Evolutionary conservation across 1,284 basidiomycete species (phyloP).

Genomic region (Pseudozyma sp.): DNA sequence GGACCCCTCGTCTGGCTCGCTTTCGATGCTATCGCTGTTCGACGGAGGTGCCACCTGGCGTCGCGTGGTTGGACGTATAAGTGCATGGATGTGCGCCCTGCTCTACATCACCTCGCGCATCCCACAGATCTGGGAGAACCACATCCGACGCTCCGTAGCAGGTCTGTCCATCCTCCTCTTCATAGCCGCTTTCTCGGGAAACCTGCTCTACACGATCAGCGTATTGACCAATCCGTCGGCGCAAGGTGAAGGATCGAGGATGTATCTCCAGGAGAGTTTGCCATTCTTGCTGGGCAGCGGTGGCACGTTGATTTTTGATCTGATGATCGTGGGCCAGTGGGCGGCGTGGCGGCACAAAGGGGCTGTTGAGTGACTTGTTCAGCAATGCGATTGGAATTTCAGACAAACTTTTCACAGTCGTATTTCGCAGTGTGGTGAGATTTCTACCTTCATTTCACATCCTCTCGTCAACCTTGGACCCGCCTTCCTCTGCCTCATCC

Average conservation of each 20-base stretch:
- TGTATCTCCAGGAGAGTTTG: conserved; percentile 60
- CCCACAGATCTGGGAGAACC: conserved; percentile 68
- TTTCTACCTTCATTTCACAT: too few species aligned
- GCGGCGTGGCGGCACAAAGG: conserved; percentile 48
- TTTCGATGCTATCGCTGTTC: background rate
- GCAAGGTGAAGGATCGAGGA: conserved; percentile 18
- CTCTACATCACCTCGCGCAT: conserved; percentile 68
- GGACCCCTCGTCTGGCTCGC: background rate
- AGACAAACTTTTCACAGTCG: too few species aligned
- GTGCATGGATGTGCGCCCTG: conserved; percentile 64
- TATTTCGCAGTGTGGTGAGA: too few species aligned
- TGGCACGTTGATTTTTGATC: conserved; percentile 66
- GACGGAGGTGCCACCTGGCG: conserved; percentile 19
- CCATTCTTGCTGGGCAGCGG: conserved; percentile 64
- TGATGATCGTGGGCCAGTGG: conserved; percentile 64
- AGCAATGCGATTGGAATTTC: too few species aligned
- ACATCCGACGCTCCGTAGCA: conserved; percentile 57
- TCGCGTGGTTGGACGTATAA: conserved; percentile 57
- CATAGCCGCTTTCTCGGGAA: conserved; percentile 63
- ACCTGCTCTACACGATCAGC: conserved; percentile 61
- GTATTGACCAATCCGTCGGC: conserved; percentile 58
- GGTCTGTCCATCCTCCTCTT: conserved; percentile 66
- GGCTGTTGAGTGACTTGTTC: background rate
- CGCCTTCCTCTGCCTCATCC: too few species aligned
- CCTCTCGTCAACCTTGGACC: too few species aligned